phyloP scores from a whole-genome alignment of 179 eudicot genomes.

The Kewa caespitosa region DNA sequence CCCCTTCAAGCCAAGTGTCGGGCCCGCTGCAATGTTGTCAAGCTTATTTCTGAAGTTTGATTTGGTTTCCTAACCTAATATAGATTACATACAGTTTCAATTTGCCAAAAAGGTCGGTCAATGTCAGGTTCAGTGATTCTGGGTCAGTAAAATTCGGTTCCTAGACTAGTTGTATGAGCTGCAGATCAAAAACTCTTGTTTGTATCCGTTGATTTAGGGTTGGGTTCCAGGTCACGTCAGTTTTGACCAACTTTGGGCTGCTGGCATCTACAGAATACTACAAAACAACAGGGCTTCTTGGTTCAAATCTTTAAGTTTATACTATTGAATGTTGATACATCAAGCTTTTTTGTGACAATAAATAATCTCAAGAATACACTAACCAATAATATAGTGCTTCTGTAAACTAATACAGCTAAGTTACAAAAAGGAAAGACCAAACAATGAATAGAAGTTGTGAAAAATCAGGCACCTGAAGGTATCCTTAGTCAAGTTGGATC shows the following conservation, averaged over 20 bases:
- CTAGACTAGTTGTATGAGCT: no score
- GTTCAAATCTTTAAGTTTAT: not conserved
- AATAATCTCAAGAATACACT: not conserved
- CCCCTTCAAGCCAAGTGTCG: conserved; percentile 25
- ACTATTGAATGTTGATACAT: not conserved
- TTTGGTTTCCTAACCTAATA: not conserved
- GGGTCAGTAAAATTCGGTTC: no score
- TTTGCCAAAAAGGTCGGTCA: no score
- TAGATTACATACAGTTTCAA: no score
- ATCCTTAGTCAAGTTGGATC: not conserved
- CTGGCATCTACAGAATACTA: not conserved
- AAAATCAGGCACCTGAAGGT: conserved; percentile 9
- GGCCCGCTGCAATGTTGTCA: conserved; percentile 8
- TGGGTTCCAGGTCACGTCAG: no score
- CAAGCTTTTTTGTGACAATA: conserved; percentile 7
- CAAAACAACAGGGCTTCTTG: not conserved
- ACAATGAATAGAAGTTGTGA: not conserved
- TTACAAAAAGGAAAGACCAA: not conserved
- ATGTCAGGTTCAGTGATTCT: no score
- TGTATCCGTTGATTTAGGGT: no score
- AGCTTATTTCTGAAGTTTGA: conserved; percentile 19
- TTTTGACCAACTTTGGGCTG: no score
- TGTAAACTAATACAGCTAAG: not conserved
- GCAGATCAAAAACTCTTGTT: no score
- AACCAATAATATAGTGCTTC: not conserved